phyloP scores from a whole-genome alignment of 106 monocot species.

The Iris macrosiphon region DNA sequence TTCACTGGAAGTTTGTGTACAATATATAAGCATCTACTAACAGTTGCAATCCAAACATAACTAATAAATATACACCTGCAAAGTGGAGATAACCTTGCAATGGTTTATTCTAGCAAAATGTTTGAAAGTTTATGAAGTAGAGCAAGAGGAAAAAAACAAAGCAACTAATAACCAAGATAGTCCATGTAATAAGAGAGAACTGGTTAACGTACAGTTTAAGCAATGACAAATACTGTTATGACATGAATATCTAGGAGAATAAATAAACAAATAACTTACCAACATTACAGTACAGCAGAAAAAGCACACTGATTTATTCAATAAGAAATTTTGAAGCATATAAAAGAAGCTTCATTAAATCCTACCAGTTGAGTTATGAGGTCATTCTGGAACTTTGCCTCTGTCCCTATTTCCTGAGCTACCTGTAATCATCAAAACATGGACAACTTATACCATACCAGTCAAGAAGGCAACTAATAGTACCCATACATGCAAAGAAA shows the following conservation, averaged over 20 bases:
- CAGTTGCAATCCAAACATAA: too few relatives aligned
- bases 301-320: background rate
- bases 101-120: background rate
- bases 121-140: background rate
- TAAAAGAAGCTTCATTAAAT: background rate
- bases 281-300: background rate
- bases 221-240: too few relatives aligned
- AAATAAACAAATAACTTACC: too few relatives aligned
- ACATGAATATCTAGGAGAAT: too few relatives aligned
- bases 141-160: background rate
- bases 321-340: background rate
- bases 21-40: too few relatives aligned
- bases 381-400: conserved; percentile 87
- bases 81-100: too few relatives aligned
- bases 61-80: too few relatives aligned
- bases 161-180: too few relatives aligned
- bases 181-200: too few relatives aligned
- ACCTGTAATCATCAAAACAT: conserved; percentile 33
- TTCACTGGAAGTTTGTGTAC: too few relatives aligned
- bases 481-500: background rate
- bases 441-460: background rate
- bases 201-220: too few relatives aligned
- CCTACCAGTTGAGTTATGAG: conserved; percentile 75
- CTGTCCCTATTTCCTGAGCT: conserved; percentile 72
- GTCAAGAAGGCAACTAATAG: background rate